Percentiles rank a stretch among this genome's conserved stretches.
These are phyloP conservation scores for Sorghum bicolor DNA, from an alignment of 176 grass and related monocot species.

Conservation along the genomic window Sorghum_bicolor_NCBIv3 NC_012870.2:2832501-2833000, in stretches of 20 bases:
- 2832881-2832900: background rate
- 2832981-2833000: background rate
- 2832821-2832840: slow-evolving; percentile 23
- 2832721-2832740: slow-evolving; percentile 66
- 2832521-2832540: background rate
- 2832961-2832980: background rate
- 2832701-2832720: slow-evolving; percentile 83
- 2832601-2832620: slow-evolving; percentile 2
- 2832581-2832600: background rate
- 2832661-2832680: slow-evolving; percentile 44
- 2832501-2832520: slow-evolving; percentile 10
- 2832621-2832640: slow-evolving; percentile 62
- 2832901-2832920: background rate
- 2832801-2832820: slow-evolving; percentile 60
- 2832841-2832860: background rate
- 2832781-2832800: slow-evolving; percentile 94
- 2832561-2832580: slow-evolving; percentile 1
- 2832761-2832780: slow-evolving; percentile 80
- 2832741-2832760: slow-evolving; percentile 85
- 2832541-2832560: background rate
- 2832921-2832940: background rate
- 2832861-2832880: background rate
- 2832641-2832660: slow-evolving; percentile 45
- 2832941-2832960: background rate
- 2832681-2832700: slow-evolving; percentile 73